A percentile compares a stretch with the other conserved stretches of the same genome.
Conservation (phyloP, 1,284 basidiomycete genomes). For the Leccinum huronense region DNA sequence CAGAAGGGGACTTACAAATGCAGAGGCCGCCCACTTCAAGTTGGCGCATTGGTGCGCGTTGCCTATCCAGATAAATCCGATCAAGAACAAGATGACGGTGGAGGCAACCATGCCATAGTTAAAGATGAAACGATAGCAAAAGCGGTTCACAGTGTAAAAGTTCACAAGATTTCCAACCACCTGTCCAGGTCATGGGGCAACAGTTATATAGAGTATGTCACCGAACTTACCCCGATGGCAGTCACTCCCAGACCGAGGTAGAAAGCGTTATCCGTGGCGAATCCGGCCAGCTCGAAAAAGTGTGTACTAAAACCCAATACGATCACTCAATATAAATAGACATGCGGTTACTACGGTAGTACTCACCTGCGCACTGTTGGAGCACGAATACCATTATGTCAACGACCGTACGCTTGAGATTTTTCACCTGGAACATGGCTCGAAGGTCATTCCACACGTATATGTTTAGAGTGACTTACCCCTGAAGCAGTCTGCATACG, state of each 20-base stretch:
- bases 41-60: slow-evolving; percentile 14
- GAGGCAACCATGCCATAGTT: slow-evolving; percentile 28
- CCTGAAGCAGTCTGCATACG: slow-evolving; percentile 29
- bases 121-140: slow-evolving; percentile 9
- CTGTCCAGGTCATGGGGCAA: slow-evolving; percentile 11
- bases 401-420: too few species aligned
- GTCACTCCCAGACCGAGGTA: slow-evolving; percentile 25
- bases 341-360: background rate
- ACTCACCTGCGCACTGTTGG: too few species aligned
- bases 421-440: background rate
- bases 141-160: slow-evolving; percentile 14
- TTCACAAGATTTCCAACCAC: slow-evolving; percentile 29
- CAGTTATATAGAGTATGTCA: background rate
- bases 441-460: background rate
- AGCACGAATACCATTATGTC: too few species aligned
- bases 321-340: slow-evolving; percentile 15
- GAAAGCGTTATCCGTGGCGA: slow-evolving; percentile 24
- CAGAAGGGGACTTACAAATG: too few species aligned
- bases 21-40: slow-evolving; percentile 1
- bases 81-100: slow-evolving; percentile 27
- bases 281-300: slow-evolving; percentile 33
- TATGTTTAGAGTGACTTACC: slow-evolving; percentile 11
- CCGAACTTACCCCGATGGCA: slow-evolving; percentile 12
- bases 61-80: slow-evolving; percentile 31
- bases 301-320: slow-evolving; percentile 31